Percentiles rank a stretch among this genome's conserved stretches.
Evolutionary conservation across 2,329 filamentous ascomycete species (phyloP).

Genomic region (Clonostachys rosea): DNA sequence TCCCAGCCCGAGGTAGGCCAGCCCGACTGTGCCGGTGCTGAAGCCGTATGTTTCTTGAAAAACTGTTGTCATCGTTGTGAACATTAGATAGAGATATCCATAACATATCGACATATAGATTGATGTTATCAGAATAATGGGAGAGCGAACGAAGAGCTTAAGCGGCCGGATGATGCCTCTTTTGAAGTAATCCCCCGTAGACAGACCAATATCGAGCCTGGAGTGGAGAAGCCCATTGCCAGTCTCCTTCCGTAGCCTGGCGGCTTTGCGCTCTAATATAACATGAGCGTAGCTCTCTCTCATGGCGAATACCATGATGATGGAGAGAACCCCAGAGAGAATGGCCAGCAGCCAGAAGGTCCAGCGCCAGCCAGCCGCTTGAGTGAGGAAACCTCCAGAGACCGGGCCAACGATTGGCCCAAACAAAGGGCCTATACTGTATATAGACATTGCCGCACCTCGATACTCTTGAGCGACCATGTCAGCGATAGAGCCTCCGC

Average conservation of each 20-base stretch:
- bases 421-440: slow-evolving; percentile 40
- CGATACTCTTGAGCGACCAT: slow-evolving; percentile 38
- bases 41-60: slow-evolving; percentile 44
- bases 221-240: slow-evolving; percentile 24
- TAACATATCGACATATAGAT: slow-evolving; percentile 52
- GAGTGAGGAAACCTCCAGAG: slow-evolving; percentile 37
- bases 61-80: slow-evolving; percentile 31
- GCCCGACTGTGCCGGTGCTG: slow-evolving; percentile 29
- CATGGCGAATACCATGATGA: slow-evolving; percentile 12
- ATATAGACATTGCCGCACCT: slow-evolving; percentile 42
- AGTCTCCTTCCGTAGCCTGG: slow-evolving; percentile 31
- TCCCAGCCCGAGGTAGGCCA: slow-evolving; percentile 44
- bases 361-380: slow-evolving; percentile 45
- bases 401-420: slow-evolving; percentile 45
- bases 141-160: slow-evolving; percentile 50
- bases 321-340: slow-evolving; percentile 6
- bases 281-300: slow-evolving; percentile 35
- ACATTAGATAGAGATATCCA: slow-evolving; percentile 45
- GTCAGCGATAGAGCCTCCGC: slow-evolving; percentile 46
- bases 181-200: slow-evolving; percentile 26
- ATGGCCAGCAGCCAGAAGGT: slow-evolving; percentile 42
- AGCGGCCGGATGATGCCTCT: slow-evolving; percentile 48
- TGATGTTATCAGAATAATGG: slow-evolving; percentile 43
- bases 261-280: slow-evolving; percentile 34
- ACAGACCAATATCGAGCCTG: slow-evolving; percentile 12